phyloP scores from a whole-genome alignment of 208 protist species.

The Crithidia mellificae region DNA sequence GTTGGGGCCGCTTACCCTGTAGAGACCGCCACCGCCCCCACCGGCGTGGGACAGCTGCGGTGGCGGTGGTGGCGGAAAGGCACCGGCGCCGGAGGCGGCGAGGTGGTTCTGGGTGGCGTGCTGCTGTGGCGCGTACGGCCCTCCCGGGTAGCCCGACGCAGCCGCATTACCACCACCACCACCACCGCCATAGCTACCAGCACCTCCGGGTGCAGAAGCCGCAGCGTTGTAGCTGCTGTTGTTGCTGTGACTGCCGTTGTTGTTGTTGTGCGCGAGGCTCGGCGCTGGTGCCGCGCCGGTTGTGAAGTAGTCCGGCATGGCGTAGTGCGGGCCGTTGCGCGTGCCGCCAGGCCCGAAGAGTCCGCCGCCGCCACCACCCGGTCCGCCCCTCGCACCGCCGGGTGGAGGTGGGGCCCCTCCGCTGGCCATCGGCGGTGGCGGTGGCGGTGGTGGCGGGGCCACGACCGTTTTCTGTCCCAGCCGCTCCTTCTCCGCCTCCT shows the following conservation, averaged over 20 bases:
- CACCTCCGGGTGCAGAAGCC: no score
- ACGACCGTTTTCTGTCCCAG: constrained; percentile 45
- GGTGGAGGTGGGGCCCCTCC: constrained; percentile 26
- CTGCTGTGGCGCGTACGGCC: not conserved
- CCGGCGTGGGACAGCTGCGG: no score
- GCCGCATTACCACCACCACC: no score
- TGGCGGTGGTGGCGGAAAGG: constrained; percentile 3
- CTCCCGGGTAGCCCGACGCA: constrained; percentile 8
- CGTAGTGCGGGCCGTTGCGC: constrained; percentile 54
- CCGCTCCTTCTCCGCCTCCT: constrained; percentile 62
- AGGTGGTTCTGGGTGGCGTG: not conserved
- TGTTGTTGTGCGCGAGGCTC: no score
- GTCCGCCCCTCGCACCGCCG: not conserved
- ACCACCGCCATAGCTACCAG: no score
- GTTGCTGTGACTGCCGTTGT: no score
- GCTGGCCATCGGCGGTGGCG: not conserved
- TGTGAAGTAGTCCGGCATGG: constrained; percentile 73
- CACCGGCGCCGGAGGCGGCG: not conserved
- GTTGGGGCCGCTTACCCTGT: not conserved
- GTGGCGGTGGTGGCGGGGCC: constrained; percentile 34
- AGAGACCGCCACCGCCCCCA: not conserved
- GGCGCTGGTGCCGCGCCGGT: no score
- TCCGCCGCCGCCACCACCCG: not conserved
- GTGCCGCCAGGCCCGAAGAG: constrained; percentile 16
- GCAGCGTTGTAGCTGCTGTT: no score